These are phyloP conservation scores for Terana coerulea DNA, from an alignment of 768 basidiomycete species.

Conservation along the genomic window DNA sequence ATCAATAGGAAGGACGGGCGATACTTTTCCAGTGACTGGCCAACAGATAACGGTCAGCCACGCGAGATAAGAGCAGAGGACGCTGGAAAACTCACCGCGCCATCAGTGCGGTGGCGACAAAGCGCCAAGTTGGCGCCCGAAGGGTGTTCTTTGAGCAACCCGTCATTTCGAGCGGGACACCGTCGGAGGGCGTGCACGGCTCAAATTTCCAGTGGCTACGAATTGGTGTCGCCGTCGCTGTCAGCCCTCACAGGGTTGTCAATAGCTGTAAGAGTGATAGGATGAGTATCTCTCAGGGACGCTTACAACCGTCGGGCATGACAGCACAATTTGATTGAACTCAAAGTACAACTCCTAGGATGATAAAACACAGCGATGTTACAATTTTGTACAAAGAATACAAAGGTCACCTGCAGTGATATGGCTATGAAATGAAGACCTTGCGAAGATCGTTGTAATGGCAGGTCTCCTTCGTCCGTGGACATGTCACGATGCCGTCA, in stretches of 20 bases:
- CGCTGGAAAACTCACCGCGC: neutral
- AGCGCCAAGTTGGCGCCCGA: constrained; percentile 1
- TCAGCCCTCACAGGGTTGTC: too few relatives aligned
- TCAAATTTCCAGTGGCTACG: too few relatives aligned
- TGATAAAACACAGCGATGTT: constrained; percentile 6
- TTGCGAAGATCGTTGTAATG: constrained; percentile 69
- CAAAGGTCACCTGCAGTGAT: constrained; percentile 16
- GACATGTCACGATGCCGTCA: constrained; percentile 79
- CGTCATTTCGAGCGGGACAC: neutral
- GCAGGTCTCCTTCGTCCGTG: constrained; percentile 63
- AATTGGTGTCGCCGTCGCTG: too few relatives aligned
- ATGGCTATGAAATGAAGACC: constrained; percentile 91
- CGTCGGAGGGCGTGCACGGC: neutral
- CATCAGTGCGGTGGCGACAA: neutral
- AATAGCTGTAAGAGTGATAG: too few relatives aligned
- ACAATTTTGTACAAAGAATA: constrained; percentile 6
- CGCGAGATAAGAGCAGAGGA: neutral
- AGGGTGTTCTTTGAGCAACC: neutral
- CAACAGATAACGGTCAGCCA: constrained; percentile 5
- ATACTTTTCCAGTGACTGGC: neutral
- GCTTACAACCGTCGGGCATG: too few relatives aligned
- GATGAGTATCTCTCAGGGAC: too few relatives aligned
- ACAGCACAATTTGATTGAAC: too few relatives aligned
- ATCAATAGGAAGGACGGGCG: neutral
- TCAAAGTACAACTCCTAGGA: neutral